Base-by-base conservation (phyloP, 78 protist genomes). In the Chrysochromulina parva region DNA sequence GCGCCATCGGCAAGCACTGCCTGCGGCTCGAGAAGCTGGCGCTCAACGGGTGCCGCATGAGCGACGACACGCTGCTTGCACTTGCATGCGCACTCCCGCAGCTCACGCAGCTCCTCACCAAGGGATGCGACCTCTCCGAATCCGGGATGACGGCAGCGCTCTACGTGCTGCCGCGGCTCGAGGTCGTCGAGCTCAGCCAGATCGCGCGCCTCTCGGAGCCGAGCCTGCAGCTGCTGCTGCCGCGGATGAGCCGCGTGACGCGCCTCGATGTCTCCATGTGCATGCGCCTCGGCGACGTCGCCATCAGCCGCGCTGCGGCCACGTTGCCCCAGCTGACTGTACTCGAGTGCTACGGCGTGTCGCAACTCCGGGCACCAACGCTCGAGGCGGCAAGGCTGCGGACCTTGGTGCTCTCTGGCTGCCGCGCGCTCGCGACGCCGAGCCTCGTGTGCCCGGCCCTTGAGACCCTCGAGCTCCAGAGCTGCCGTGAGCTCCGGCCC, bases 201-300 rank as follows among this genome's bases (percentile, higher is more conserved):
- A 4, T 65, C 71, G 28, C 14, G 71, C 38, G 17, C 52, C 11
- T 71, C 26, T 38, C 53, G 52, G 80, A 71, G 52, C 52, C 55
- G n/a, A 5, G 52, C 26, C 14, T 71, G 20, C 52, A 6, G 55
- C 80, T 71, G 53, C 80, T 71, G 53, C 11, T 52, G n/a, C n/a
- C 52, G 52, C 80, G 52, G 14, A 5, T 5, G n/a, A 16, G 14
- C n/a, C 19, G 13, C 17, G 53, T 38, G n/a, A 3, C 52, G 52
- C 38, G 53, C 52, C 5, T 71, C 80, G 80, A 71, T 14, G 26
- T 71, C 17, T 71, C 80, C 53, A 71, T 71, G 80, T 71, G 80
- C 52, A 52, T n/a, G n/a, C 80, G 80, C n/a, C 38, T 71, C 55
- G 80, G 80, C 80, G 80, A 71, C 80, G 80, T 2, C 53, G 80